Evolutionary conservation across 345 rosid species (phyloP), one percentile per base, ranked within the genome.

Genomic region (Cochlearia excelsa): DNA sequence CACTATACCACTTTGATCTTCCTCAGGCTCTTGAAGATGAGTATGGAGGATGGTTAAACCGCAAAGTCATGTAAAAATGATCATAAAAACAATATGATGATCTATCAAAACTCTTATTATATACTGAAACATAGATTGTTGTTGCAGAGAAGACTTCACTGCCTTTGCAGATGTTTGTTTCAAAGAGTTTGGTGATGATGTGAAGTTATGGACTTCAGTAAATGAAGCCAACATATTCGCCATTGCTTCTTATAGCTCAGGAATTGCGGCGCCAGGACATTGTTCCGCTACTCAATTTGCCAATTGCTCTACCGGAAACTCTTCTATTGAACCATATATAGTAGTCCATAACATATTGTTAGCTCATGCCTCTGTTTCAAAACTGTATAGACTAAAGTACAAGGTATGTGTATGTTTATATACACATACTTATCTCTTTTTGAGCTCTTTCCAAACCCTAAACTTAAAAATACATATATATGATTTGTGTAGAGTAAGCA

Each of bases 251-350:
- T 33, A 33, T 33, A 2, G 35, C 3, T 33, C 4, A 33, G 3
- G 35, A 33, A 2, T 2, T 33, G 35, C 84, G 5, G 92, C 95
- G 1, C 98, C 98, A 0, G 95, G 83, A 7, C 82, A 94, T 23
- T 91, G 98, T 65, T 85, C 98, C 45, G 74, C 81, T 65, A 46
- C 85, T n/a, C 79, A 75, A 54, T 84, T 30, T 28, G 54, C 77
- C 26, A 67, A 82, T 61, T 91, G 98, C 73, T 77, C 75, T 51
- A 75, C 40, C 3, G 95, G 95, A 47, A 81, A 88, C 66, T 88
- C 96, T 11, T 81, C 82, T 6, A 74, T 80, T 11, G 96, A 88
- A 66, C 98, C 98, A 58, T 91, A 88, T 68, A 81, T 82, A 5
- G 91, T 75, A 0, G 90, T 79, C 3, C 98, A 84, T 63, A 80